Conservation (phyloP, 1,284 basidiomycete genomes). For the Boletus calvinii region DNA sequence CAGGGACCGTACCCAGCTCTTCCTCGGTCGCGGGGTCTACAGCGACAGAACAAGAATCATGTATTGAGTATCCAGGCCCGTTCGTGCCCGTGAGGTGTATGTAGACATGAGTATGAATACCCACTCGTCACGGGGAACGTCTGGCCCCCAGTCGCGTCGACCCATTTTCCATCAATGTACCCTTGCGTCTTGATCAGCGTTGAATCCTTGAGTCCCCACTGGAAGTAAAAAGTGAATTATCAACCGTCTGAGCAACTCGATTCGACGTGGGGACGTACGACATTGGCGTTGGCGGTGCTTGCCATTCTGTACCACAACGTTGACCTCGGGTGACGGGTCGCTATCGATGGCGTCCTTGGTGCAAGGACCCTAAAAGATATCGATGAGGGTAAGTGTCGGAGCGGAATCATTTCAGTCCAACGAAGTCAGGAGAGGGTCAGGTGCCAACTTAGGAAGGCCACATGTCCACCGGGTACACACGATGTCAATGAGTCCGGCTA, state of each 20-base stretch:
- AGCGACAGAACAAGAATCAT: neutral
- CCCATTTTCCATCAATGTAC: conserved; percentile 81
- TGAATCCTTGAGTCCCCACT: conserved; percentile 78
- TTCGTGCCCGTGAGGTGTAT: neutral
- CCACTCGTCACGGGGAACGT: conserved; percentile 76
- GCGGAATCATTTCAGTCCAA: conserved; percentile 13
- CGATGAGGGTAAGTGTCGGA: conserved; percentile 15
- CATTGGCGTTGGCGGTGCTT: conserved; percentile 28
- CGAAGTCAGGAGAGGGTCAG: neutral
- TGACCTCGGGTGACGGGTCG: neutral
- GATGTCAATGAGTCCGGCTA: neutral
- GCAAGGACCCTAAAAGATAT: conserved; percentile 22
- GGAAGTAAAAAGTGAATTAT: neutral
- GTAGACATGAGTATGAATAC: conserved; percentile 30
- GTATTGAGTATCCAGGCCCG: conserved; percentile 5
- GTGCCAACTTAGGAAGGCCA: conserved; percentile 8
- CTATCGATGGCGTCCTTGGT: conserved; percentile 13
- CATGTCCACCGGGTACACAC: neutral
- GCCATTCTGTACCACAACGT: conserved; percentile 33
- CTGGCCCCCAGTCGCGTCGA: conserved; percentile 70
- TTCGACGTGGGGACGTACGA: conserved; percentile 18
- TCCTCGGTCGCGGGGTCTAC: conserved; percentile 84
- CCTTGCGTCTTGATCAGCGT: conserved; percentile 74
- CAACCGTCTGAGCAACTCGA: neutral
- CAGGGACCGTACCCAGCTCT: conserved; percentile 78